phyloP scores from a whole-genome alignment of 306 rosid species.

The Lathyrus sativus region DNA sequence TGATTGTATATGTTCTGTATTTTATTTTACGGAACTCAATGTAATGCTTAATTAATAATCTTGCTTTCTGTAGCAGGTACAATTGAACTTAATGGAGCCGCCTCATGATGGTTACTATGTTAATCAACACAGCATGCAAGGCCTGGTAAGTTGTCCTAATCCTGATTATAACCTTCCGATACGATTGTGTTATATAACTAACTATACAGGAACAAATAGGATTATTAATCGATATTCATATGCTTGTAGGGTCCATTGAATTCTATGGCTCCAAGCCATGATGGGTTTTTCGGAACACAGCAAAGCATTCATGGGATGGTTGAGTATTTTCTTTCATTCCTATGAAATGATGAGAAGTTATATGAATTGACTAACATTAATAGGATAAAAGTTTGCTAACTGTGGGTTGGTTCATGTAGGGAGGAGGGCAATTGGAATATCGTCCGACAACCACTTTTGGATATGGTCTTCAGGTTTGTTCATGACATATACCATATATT shows the following conservation, averaged over 20 bases:
- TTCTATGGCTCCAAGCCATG: conserved; percentile 73
- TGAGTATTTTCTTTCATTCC: conserved; percentile 31
- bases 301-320: conserved; percentile 90
- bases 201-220: conserved; percentile 10
- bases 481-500: conserved; percentile 15
- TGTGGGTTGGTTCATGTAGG: conserved; percentile 52
- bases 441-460: conserved; percentile 65
- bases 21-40: not conserved
- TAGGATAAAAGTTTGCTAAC: conserved; percentile 24
- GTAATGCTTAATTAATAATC: conserved; percentile 6
- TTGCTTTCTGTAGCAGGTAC: conserved; percentile 54
- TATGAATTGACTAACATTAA: conserved; percentile 3
- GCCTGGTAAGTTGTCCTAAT: conserved; percentile 60
- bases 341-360: conserved; percentile 1
- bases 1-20: conserved; percentile 23
- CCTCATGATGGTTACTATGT: conserved; percentile 89
- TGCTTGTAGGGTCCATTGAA: conserved; percentile 71
- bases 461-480: conserved; percentile 78
- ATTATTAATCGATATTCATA: conserved; percentile 31
- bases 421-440: conserved; percentile 74
- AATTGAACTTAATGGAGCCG: conserved; percentile 92
- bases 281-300: conserved; percentile 72
- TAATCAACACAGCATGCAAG: conserved; percentile 79
- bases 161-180: conserved; percentile 16
- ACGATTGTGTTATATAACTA: conserved; percentile 6